These are phyloP conservation scores for Macrolepiota albuminosa DNA, from an alignment of 768 basidiomycete genomes.

Conservation along the genomic window DNA sequence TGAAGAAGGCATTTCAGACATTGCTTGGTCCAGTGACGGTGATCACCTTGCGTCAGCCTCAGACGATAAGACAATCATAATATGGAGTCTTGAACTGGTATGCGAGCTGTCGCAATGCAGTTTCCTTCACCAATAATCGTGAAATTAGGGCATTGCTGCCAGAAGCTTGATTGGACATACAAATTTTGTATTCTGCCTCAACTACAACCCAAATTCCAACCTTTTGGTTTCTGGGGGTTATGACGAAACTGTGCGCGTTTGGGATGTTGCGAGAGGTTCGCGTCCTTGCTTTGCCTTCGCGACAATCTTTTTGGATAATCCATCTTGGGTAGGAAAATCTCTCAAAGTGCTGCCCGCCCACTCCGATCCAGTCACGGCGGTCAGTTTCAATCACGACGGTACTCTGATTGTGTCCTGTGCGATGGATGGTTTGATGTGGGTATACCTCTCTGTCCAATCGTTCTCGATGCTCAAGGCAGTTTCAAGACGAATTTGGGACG, in stretches of 20 bases:
- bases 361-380: conserved; percentile 94
- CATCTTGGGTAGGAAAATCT: conserved; percentile 54
- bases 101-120: conserved; percentile 22
- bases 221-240: conserved; percentile 90
- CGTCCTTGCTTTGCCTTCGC: background rate
- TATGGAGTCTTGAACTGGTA: conserved; percentile 75
- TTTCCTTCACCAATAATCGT: conserved; percentile 8
- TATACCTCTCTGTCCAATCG: conserved; percentile 24
- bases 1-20: conserved; percentile 79
- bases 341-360: conserved; percentile 90
- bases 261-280: conserved; percentile 89
- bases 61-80: conserved; percentile 84
- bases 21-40: conserved; percentile 85
- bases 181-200: conserved; percentile 90
- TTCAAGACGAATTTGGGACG: conserved; percentile 92
- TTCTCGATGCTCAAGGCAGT: conserved; percentile 5
- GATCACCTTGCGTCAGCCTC: conserved; percentile 87
- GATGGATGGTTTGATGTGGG: conserved; percentile 96
- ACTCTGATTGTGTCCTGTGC: conserved; percentile 92
- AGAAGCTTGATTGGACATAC: conserved; percentile 82
- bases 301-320: background rate
- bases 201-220: conserved; percentile 88
- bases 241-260: conserved; percentile 95
- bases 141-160: conserved; percentile 46
- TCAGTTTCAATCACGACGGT: conserved; percentile 92